Evolutionary conservation across 208 protist genomes (phyloP).

Genomic region (Acanthamoeba royreba): DNA sequence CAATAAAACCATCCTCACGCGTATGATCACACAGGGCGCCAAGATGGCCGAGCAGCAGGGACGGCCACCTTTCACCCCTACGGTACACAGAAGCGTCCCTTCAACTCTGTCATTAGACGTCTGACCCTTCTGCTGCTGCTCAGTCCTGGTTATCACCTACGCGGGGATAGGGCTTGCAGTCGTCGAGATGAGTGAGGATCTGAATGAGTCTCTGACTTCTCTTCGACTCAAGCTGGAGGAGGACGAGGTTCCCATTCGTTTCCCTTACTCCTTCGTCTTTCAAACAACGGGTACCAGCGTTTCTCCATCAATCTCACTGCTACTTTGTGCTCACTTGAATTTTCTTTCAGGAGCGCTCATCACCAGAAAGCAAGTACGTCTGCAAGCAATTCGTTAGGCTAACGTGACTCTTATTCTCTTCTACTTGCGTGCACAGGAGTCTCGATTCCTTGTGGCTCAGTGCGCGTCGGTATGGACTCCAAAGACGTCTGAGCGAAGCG

Average conservation of each 20-base stretch:
- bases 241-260: neutral
- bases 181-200: neutral
- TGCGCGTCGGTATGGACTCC: neutral
- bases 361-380: neutral
- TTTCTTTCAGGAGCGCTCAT: neutral
- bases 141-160: neutral
- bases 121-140: neutral
- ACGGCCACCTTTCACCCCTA: neutral
- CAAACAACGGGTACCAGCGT: too few relatives aligned
- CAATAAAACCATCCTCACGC: too few relatives aligned
- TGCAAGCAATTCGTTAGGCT: too few relatives aligned
- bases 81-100: neutral
- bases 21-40: too few relatives aligned
- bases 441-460: neutral
- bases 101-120: neutral
- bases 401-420: neutral
- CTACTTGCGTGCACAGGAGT: neutral
- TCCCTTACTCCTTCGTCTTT: slow-evolving; percentile 2
- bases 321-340: too few relatives aligned
- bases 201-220: neutral
- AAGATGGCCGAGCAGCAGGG: too few relatives aligned
- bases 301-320: too few relatives aligned
- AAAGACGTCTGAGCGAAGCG: neutral
- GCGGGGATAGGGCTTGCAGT: neutral
- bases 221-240: neutral